Evolutionary conservation across 441 rosid genomes (phyloP), one percentile per base, ranked within the genome.

Genomic region (Populus hybrid): DNA sequence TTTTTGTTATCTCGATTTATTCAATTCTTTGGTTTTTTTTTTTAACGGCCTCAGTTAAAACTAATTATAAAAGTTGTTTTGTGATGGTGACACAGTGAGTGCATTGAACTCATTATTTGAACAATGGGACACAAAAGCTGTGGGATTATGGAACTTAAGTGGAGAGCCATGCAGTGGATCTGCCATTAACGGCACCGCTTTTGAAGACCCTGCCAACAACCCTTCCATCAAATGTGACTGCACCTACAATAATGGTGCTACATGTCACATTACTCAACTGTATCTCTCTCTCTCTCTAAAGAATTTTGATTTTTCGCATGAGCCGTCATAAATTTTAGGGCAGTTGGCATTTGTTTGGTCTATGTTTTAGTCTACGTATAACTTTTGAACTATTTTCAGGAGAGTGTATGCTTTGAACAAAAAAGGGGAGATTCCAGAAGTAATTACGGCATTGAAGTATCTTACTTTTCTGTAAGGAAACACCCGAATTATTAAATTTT

Each of bases 101-200:
- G 85, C 85, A 53, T 14, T 82, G 73, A 79, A 79, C 70, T 30
- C 67, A n/a, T 42, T 82, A 74, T 71, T 82, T 28, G 38, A 73
- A 14, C 66, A 75, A 74, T 82, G 85, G 85, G 76, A 38, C 67
- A n/a, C 75, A 14, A 59, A 67, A 42, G 75, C 85, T 0, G 66
- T n/a, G 69, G 70, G 12, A 21, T 23, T 61, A 28, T 80, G 83
- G 85, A 83, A 83, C 40, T 32, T 69, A 69, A 83, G 77, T 28
- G 83, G 85, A 67, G 78, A 83, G 6, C 85, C 85, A 50, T 83
- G 85, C 76, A 83, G 14, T 34, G 85, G 85, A 77, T 10, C 79
- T 10, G 85, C 83, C 21, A 21, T 80, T 2, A 71, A 75, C 14
- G 69, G 5, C 3, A 59, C 83, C 7, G 73, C 26, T 0, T 71